A percentile compares a stretch with the other conserved stretches of the same genome.
Evolutionary conservation across 139 green algal species (phyloP).

Genomic region (Yamagishiella unicocca): DNA sequence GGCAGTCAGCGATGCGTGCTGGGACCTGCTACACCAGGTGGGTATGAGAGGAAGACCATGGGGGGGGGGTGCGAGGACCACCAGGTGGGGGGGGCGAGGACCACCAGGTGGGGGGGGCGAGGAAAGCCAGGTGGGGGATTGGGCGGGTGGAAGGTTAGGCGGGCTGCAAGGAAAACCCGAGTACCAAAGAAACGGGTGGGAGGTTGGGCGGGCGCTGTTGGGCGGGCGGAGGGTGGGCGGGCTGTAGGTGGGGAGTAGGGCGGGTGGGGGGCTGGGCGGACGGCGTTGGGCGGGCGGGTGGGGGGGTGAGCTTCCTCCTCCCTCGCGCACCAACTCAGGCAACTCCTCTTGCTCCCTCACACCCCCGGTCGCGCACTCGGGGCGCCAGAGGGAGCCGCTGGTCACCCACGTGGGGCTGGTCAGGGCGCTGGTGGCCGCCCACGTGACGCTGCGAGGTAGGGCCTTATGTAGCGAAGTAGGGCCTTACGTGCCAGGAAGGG

Average conservation of each 20-base stretch:
- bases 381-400: slow-evolving; percentile 37
- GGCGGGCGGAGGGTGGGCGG: neutral
- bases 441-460: slow-evolving; percentile 36
- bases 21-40: slow-evolving; percentile 13
- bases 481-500: neutral
- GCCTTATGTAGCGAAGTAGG: neutral
- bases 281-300: too few relatives aligned
- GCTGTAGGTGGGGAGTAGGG: neutral
- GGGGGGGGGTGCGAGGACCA: neutral
- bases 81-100: neutral
- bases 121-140: neutral
- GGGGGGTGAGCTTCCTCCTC: neutral
- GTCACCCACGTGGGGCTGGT: slow-evolving; percentile 43
- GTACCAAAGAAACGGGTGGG: neutral
- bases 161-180: neutral
- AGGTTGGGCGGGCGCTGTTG: neutral
- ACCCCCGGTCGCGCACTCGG: neutral
- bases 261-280: neutral
- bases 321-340: neutral
- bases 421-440: slow-evolving; percentile 43
- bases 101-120: neutral
- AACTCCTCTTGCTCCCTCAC: neutral
- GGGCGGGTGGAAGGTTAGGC: neutral
- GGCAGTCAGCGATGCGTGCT: slow-evolving; percentile 10
- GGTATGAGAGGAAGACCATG: too few relatives aligned